phyloP scores from a whole-genome alignment of 176 grass and related monocot species.

The Pontederia paniculata region DNA sequence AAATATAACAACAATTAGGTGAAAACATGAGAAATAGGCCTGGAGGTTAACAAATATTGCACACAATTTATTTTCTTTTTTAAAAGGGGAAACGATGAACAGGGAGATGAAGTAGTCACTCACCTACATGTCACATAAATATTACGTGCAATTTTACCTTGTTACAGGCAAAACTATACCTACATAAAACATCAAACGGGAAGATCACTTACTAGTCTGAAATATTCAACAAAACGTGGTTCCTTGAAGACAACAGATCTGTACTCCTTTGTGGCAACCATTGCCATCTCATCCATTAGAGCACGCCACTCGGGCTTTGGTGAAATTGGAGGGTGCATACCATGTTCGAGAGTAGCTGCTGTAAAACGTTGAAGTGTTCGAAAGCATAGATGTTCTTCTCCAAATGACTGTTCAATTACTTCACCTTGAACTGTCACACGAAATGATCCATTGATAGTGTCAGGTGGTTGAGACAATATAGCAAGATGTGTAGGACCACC shows the following conservation, averaged over 20 bases:
- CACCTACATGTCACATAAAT: too few relatives aligned
- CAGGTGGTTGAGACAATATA: slow-evolving; percentile 78
- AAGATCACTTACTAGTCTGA: slow-evolving; percentile 7
- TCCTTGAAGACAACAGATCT: slow-evolving; percentile 4
- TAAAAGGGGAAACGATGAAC: too few relatives aligned
- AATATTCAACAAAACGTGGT: slow-evolving; percentile 15
- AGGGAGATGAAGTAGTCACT: too few relatives aligned
- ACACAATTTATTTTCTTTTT: too few relatives aligned
- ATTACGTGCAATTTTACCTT: too few relatives aligned
- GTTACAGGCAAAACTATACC: too few relatives aligned
- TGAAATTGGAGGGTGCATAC: slow-evolving; percentile 15
- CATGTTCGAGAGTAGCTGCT: slow-evolving; percentile 13
- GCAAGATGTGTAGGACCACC: slow-evolving; percentile 95
- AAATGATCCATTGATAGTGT: slow-evolving; percentile 14
- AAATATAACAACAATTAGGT: too few relatives aligned
- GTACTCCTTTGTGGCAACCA: slow-evolving; percentile 8
- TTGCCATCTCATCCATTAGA: slow-evolving; percentile 15
- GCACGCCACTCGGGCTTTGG: slow-evolving; percentile 15
- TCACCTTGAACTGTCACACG: slow-evolving; percentile 15
- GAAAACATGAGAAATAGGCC: too few relatives aligned
- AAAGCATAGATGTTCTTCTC: slow-evolving; percentile 13
- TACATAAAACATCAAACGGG: background rate
- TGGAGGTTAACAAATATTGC: too few relatives aligned
- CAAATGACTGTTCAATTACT: slow-evolving; percentile 12
- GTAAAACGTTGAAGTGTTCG: slow-evolving; percentile 18